Percentiles rank a stretch among this genome's conserved stretches.
phyloP scores from a whole-genome alignment of 139 green algal species.

The Coelastrella sp. region DNA sequence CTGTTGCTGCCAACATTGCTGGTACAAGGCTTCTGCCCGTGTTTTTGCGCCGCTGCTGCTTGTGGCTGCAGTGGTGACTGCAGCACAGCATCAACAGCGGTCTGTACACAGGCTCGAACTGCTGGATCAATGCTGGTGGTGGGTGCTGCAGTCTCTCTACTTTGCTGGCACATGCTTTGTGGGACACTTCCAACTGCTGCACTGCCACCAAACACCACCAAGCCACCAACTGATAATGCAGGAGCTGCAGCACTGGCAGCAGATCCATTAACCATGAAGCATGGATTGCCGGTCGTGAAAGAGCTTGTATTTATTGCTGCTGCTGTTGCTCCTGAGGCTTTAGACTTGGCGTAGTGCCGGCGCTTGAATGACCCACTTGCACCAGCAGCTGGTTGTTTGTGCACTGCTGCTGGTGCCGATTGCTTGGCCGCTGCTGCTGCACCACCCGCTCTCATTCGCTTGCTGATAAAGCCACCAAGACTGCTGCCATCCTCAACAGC shows the following conservation, averaged over 20 bases:
- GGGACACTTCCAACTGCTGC: background rate
- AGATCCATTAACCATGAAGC: background rate
- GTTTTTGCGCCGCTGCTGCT: no score
- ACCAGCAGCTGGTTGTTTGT: background rate
- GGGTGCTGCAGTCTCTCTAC: background rate
- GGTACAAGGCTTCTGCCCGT: no score
- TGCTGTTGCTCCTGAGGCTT: conserved; percentile 11
- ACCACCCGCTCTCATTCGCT: background rate
- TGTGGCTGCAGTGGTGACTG: no score
- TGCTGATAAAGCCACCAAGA: background rate
- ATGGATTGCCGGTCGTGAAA: background rate
- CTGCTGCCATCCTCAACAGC: background rate
- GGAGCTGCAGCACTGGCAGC: conserved; percentile 7
- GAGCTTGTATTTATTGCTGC: background rate
- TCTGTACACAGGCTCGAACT: background rate
- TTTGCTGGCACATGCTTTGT: background rate
- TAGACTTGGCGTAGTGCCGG: background rate
- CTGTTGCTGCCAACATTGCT: no score
- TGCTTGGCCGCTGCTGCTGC: background rate
- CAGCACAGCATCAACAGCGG: background rate
- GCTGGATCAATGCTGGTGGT: background rate
- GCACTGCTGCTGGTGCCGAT: background rate
- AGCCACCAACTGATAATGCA: background rate
- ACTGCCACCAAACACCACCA: background rate
- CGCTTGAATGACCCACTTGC: background rate